Conservation (phyloP, 352 stramenopile genomes). For the Phytophthora sp. region DNA sequence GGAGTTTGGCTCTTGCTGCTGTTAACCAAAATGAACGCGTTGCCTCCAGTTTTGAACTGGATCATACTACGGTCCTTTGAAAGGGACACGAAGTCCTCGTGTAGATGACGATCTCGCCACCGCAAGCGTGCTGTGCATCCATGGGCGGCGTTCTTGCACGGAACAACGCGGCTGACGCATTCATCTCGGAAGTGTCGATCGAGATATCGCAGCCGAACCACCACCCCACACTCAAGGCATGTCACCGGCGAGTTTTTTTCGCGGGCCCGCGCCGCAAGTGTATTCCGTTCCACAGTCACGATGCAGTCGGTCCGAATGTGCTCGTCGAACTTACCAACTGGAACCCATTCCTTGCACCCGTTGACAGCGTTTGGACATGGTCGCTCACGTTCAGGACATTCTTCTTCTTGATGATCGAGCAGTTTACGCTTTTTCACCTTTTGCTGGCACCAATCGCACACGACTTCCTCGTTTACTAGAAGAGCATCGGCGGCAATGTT, state of each 20-base stretch:
- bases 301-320: conserved; percentile 56
- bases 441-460: conserved; percentile 73
- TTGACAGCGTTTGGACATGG: conserved; percentile 66
- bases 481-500: conserved; percentile 46
- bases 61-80: conserved; percentile 54
- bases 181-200: conserved; percentile 45
- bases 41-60: conserved; percentile 52
- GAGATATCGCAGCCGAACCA: conserved; percentile 46
- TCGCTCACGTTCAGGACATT: conserved; percentile 67
- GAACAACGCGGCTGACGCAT: conserved; percentile 69
- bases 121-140: conserved; percentile 63
- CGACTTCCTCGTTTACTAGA: conserved; percentile 56
- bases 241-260: conserved; percentile 51
- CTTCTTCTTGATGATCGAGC: conserved; percentile 82
- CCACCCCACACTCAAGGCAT: conserved; percentile 62
- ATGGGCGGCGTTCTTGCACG: conserved; percentile 71
- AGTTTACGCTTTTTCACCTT: conserved; percentile 69
- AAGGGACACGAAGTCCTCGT: conserved; percentile 66
- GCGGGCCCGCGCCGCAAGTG: conserved; percentile 48
- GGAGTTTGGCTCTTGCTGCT: conserved; percentile 14
- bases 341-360: conserved; percentile 75
- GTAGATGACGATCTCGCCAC: conserved; percentile 73
- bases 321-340: conserved; percentile 57
- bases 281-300: conserved; percentile 61
- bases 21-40: conserved; percentile 48